Evolutionary conservation across 768 basidiomycete species (phyloP), one percentile per base, ranked within the genome.

Genomic region (Nevesoporus exiguus): DNA sequence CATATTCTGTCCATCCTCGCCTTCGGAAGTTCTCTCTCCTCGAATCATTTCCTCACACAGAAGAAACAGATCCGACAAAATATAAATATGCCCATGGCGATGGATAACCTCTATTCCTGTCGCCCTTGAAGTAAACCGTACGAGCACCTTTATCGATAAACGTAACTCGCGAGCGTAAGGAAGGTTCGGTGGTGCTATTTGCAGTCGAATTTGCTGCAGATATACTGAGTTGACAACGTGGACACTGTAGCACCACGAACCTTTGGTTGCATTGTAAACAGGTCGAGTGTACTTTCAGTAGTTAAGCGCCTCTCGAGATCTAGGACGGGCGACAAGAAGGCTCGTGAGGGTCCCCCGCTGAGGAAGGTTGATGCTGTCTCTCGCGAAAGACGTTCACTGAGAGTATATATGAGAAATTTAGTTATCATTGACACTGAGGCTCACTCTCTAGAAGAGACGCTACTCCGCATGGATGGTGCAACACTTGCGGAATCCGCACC

Each of bases 181-280:
- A 39, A 98, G 79, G 15, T 75, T 73, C 1, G 93, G 84, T 0
- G 96, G 89, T 29, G 79, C 74, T 74, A 99, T 94, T 76, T 98
- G 96, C 45, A 98, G 77, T 57, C 87, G 88, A 54, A 96, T 92
- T 72, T 83, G 81, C 95, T 97, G 53, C 44, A 43, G 39, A 52
- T 29, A 60, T 34, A 25, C n/a, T 59, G 39, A 56, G 49, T 41
- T 36, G 25, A 21, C 30, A 48, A 34, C n/a, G 5, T 22, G n/a
- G 50, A 46, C 19, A 41, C 54, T 41, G 14, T 5, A 52, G 42
- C 9, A 14, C 24, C 46, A 60, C 58, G 57, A 58, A 93, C 96
- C 82, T 93, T 94, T 1, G 88, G 88, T 58, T 82, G 80, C 93
- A 99, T 96, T 1, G 92, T 91, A 69, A 99, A 99, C 42, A 99